phyloP scores from a whole-genome alignment of 495 filamentous ascomycete species.

The Aspergillus cristatus region DNA sequence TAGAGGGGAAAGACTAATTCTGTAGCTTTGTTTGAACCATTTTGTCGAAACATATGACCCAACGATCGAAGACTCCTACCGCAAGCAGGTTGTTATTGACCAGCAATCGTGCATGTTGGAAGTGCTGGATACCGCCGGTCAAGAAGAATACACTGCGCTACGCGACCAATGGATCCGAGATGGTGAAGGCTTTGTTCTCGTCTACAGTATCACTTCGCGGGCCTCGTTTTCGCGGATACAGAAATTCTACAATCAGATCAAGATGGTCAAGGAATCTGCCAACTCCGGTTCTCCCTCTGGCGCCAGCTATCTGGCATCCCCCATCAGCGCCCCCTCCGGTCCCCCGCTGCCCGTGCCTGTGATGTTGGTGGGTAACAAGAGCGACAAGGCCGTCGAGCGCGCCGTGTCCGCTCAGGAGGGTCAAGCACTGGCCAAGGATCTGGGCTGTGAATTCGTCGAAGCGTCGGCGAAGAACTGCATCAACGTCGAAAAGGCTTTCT shows the following conservation, averaged over 20 bases:
- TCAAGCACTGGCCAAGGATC: conserved; percentile 77
- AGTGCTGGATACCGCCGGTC: conserved; percentile 96
- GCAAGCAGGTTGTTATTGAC: conserved; percentile 98
- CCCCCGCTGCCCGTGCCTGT: conserved; percentile 69
- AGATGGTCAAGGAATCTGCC: conserved; percentile 91
- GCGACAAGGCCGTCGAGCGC: conserved; percentile 87
- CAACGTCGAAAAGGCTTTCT: conserved; percentile 98
- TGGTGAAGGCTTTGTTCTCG: conserved; percentile 93
- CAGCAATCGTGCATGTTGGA: conserved; percentile 96
- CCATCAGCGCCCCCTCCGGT: conserved; percentile 54
- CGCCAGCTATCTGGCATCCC: conserved; percentile 51
- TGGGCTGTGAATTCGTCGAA: conserved; percentile 96
- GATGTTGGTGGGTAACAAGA: conserved; percentile 98
- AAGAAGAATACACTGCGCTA: conserved; percentile 96
- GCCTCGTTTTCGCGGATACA: conserved; percentile 92
- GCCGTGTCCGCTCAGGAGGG: conserved; percentile 97
- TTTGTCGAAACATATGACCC: conserved; percentile 91
- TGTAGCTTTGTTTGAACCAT: conserved; percentile 65
- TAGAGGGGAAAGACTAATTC: neutral
- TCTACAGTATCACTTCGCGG: conserved; percentile 95
- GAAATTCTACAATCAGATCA: conserved; percentile 92
- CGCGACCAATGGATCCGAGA: conserved; percentile 98
- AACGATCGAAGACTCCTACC: conserved; percentile 94
- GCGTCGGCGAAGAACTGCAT: conserved; percentile 99
- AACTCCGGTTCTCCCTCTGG: conserved; percentile 58